These are phyloP conservation scores for Ganoderma resinaceum DNA, from an alignment of 1,284 basidiomycete species.

Conservation along the genomic window DNA sequence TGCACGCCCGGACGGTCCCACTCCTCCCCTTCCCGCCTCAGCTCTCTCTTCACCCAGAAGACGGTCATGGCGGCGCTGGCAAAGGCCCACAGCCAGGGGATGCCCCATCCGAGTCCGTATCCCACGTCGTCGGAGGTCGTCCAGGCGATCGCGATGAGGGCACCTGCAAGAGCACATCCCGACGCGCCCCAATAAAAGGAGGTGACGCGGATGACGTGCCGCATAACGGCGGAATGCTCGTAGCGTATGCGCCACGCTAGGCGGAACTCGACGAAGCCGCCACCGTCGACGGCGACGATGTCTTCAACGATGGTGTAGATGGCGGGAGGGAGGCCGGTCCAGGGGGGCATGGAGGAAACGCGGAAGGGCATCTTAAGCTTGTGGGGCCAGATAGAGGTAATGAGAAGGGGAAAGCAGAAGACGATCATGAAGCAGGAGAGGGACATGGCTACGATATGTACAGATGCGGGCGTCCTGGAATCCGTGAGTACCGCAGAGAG, in stretches of 20 bases:
- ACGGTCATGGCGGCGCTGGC: slow-evolving; percentile 29
- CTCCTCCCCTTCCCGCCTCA: slow-evolving; percentile 32
- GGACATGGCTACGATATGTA: slow-evolving; percentile 40
- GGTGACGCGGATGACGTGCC: slow-evolving; percentile 36
- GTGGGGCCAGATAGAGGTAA: slow-evolving; percentile 40
- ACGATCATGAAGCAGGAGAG: slow-evolving; percentile 42
- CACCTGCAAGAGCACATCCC: slow-evolving; percentile 35
- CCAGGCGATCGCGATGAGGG: slow-evolving; percentile 39
- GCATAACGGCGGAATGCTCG: slow-evolving; percentile 40
- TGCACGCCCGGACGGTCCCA: slow-evolving; percentile 31
- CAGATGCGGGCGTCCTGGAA: slow-evolving; percentile 36
- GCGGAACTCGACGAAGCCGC: slow-evolving; percentile 42
- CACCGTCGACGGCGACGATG: slow-evolving; percentile 43
- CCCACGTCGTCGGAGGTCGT: slow-evolving; percentile 37
- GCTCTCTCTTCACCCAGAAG: slow-evolving; percentile 31
- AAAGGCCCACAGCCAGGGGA: slow-evolving; percentile 43
- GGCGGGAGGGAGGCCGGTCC: slow-evolving; percentile 39
- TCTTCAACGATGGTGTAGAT: slow-evolving; percentile 43
- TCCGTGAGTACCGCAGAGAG: neutral
- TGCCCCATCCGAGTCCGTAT: slow-evolving; percentile 41
- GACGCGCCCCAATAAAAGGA: slow-evolving; percentile 39
- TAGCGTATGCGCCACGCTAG: slow-evolving; percentile 43
- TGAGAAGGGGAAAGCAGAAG: slow-evolving; percentile 39
- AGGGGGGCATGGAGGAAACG: slow-evolving; percentile 41
- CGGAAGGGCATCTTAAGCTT: slow-evolving; percentile 40